Percentiles rank a stretch among this genome's conserved stretches.
Conservation (phyloP, 345 rosid species). For the Melaleuca alternifolia region DNA sequence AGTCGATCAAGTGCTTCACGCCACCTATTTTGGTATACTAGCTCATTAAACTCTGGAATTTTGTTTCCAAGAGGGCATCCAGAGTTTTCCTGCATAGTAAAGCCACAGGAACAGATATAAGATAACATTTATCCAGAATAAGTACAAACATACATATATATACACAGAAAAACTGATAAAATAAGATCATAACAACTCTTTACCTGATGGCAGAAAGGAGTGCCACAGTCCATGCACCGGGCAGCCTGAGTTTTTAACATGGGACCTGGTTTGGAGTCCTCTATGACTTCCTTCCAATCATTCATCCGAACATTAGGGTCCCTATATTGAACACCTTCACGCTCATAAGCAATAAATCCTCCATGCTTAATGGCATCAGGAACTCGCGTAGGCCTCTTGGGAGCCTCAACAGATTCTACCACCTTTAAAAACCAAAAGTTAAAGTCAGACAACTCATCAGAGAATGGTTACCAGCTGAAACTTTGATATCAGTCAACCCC, state of each 20-base stretch:
- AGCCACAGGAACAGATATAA: background rate
- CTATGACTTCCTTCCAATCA: constrained; percentile 95
- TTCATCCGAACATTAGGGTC: constrained; percentile 78
- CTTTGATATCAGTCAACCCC: background rate
- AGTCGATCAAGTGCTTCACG: constrained; percentile 91
- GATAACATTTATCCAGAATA: background rate
- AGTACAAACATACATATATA: background rate
- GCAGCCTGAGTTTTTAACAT: constrained; percentile 91
- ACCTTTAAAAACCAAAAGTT: background rate
- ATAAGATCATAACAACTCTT: background rate
- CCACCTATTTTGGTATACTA: constrained; percentile 98
- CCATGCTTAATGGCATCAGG: constrained; percentile 62
- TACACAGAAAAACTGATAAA: background rate
- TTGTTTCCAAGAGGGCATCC: constrained; percentile 99
- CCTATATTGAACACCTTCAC: constrained; percentile 83
- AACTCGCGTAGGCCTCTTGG: constrained; percentile 58
- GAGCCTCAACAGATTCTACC: constrained; percentile 7
- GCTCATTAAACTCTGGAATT: constrained; percentile 97
- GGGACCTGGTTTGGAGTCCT: constrained; percentile 70
- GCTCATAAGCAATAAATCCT: constrained; percentile 88
- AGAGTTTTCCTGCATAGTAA: constrained; percentile 64
- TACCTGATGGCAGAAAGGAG: constrained; percentile 99
- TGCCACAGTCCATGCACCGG: constrained; percentile 99
- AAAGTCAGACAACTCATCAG: background rate
- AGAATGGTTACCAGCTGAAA: background rate